Evolutionary conservation across 768 basidiomycete genomes (phyloP).

Genomic region (Termitomyces titanicus): DNA sequence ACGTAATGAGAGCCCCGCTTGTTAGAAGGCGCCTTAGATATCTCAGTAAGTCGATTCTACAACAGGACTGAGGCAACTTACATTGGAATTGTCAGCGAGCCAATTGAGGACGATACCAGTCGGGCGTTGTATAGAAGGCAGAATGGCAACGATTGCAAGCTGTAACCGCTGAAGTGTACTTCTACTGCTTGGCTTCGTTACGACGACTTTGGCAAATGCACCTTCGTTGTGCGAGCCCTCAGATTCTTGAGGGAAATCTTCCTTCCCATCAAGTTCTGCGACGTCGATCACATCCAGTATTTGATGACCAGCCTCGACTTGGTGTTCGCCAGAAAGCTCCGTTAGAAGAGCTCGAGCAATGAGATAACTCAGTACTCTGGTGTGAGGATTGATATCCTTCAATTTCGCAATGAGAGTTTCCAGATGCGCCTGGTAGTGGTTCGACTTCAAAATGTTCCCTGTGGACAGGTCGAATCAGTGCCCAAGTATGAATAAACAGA

Average conservation of each 20-base stretch:
- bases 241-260: conserved; percentile 30
- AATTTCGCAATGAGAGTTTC: conserved; percentile 50
- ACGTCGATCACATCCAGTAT: conserved; percentile 45
- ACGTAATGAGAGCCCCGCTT: conserved; percentile 43
- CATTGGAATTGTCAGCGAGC: conserved; percentile 36
- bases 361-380: conserved; percentile 56
- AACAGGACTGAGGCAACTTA: conserved; percentile 20
- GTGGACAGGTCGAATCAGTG: neutral
- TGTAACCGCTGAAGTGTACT: conserved; percentile 56
- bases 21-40: conserved; percentile 8
- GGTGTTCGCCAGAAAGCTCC: conserved; percentile 53
- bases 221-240: conserved; percentile 33
- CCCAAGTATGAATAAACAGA: conserved; percentile 7
- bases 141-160: conserved; percentile 46
- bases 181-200: conserved; percentile 58
- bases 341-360: conserved; percentile 59
- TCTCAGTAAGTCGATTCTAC: neutral
- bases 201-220: conserved; percentile 44
- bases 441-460: conserved; percentile 67
- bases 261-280: conserved; percentile 41
- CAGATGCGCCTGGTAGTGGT: conserved; percentile 38
- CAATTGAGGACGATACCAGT: conserved; percentile 42
- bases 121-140: conserved; percentile 50
- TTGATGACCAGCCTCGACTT: conserved; percentile 49
- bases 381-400: conserved; percentile 44